Evolutionary conservation across 805 yeast genomes (phyloP).

Genomic region (Lipomyces anomalus): DNA sequence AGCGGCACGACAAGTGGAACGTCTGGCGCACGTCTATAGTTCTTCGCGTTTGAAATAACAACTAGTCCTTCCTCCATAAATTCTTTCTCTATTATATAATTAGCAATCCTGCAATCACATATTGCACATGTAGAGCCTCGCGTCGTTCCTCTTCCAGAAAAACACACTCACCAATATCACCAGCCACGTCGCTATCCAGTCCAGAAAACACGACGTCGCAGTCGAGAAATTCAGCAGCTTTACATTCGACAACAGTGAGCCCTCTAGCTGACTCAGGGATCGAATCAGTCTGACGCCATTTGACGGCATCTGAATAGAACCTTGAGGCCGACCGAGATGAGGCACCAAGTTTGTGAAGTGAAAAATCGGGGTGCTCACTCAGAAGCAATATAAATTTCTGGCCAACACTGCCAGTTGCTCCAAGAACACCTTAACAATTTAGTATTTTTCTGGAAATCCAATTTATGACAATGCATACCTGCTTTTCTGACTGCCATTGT

Average conservation of each 20-base stretch:
- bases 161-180: slow-evolving; percentile 47
- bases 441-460: slow-evolving; percentile 39
- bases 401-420: slow-evolving; percentile 98
- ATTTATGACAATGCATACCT: slow-evolving; percentile 28
- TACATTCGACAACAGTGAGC: slow-evolving; percentile 72
- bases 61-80: slow-evolving; percentile 76
- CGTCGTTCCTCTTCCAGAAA: neutral
- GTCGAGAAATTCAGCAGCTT: slow-evolving; percentile 65
- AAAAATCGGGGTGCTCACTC: slow-evolving; percentile 84
- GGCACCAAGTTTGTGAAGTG: slow-evolving; percentile 82
- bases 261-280: slow-evolving; percentile 64
- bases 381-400: slow-evolving; percentile 86
- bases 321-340: slow-evolving; percentile 92
- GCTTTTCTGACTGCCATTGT: slow-evolving; percentile 27
- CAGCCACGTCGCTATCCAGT: slow-evolving; percentile 87
- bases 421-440: slow-evolving; percentile 65
- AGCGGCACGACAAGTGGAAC: slow-evolving; percentile 96
- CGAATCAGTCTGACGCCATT: slow-evolving; percentile 88
- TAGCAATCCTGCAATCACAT: too few species aligned
- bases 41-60: slow-evolving; percentile 91
- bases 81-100: slow-evolving; percentile 51
- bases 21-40: slow-evolving; percentile 78
- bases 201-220: slow-evolving; percentile 96
- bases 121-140: neutral
- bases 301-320: slow-evolving; percentile 73